phyloP scores from a whole-genome alignment of 176 grass and related monocot genomes.

The Juncus inflexus region DNA sequence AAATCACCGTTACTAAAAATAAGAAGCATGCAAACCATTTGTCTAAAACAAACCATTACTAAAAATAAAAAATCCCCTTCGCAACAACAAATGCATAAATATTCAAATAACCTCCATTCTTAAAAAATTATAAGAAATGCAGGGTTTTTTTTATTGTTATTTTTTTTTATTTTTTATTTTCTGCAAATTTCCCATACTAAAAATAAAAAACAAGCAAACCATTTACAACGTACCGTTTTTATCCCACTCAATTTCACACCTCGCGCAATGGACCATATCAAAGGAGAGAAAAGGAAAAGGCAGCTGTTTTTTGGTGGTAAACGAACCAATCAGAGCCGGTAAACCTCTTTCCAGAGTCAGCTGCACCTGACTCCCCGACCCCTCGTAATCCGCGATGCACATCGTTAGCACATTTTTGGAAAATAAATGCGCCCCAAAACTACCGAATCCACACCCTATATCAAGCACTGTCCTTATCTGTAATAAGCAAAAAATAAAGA shows the following conservation, averaged over 20 bases:
- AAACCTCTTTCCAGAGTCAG: slow-evolving; percentile 98
- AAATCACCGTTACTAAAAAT: too few species aligned
- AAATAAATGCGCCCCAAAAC: slow-evolving; percentile 82
- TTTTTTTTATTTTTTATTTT: too few species aligned
- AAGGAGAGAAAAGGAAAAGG: slow-evolving; percentile 94
- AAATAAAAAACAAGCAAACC: not conserved
- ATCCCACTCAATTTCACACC: slow-evolving; percentile 86
- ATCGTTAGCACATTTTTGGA: slow-evolving; percentile 77
- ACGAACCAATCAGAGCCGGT: slow-evolving; percentile 90
- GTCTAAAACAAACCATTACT: too few species aligned
- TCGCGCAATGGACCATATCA: slow-evolving; percentile 94
- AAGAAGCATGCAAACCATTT: too few species aligned
- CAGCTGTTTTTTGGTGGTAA: slow-evolving; percentile 65
- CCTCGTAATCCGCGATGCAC: slow-evolving; percentile 96
- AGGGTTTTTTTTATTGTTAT: not conserved
- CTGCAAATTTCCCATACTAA: too few species aligned
- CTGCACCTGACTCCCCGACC: slow-evolving; percentile 96
- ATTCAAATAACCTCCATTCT: too few species aligned
- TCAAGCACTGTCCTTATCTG: slow-evolving; percentile 97
- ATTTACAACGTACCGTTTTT: slow-evolving; percentile 53
- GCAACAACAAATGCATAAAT: too few species aligned
- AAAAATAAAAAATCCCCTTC: too few species aligned
- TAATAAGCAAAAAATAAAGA: too few species aligned
- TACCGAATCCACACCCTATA: slow-evolving; percentile 98
- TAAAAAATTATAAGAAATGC: too few species aligned